A percentile compares a stretch with the other conserved stretches of the same genome.
phyloP scores from a whole-genome alignment of 129 eudicot species.

The Lactuca sativa region DNA sequence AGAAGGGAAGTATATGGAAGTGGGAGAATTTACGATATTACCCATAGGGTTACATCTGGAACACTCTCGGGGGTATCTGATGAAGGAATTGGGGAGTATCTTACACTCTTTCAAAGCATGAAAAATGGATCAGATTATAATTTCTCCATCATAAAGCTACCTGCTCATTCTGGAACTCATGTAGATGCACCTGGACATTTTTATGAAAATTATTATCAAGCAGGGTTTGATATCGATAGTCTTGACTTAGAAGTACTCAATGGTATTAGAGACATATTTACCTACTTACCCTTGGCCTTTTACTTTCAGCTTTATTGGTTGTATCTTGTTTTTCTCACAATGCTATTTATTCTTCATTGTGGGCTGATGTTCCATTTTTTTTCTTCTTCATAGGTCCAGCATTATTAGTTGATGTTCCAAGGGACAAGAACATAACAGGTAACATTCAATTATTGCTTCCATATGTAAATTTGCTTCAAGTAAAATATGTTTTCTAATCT shows the following conservation, averaged over 20 bases:
- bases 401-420: constrained; percentile 59
- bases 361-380: not conserved
- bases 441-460: not conserved
- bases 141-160: constrained; percentile 62
- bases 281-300: no score
- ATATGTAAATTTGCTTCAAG: no score
- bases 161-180: constrained; percentile 82
- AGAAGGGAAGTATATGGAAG: constrained; percentile 53
- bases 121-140: constrained; percentile 73
- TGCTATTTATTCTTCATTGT: not conserved
- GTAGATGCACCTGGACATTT: constrained; percentile 95
- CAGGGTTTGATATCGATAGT: constrained; percentile 75
- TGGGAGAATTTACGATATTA: constrained; percentile 65
- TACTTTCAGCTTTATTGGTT: no score
- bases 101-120: constrained; percentile 55
- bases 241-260: constrained; percentile 74
- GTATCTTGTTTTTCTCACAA: no score
- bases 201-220: constrained; percentile 64
- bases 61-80: constrained; percentile 44
- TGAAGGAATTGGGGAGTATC: constrained; percentile 53
- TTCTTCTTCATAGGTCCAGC: constrained; percentile 47
- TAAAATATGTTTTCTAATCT: not conserved
- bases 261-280: constrained; percentile 28
- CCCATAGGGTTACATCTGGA: constrained; percentile 50
- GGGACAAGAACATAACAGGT: constrained; percentile 65